Percentiles rank a stretch among this genome's conserved stretches.
phyloP scores from a whole-genome alignment of 2,329 filamentous ascomycete genomes.

The Beauveria varroae region DNA sequence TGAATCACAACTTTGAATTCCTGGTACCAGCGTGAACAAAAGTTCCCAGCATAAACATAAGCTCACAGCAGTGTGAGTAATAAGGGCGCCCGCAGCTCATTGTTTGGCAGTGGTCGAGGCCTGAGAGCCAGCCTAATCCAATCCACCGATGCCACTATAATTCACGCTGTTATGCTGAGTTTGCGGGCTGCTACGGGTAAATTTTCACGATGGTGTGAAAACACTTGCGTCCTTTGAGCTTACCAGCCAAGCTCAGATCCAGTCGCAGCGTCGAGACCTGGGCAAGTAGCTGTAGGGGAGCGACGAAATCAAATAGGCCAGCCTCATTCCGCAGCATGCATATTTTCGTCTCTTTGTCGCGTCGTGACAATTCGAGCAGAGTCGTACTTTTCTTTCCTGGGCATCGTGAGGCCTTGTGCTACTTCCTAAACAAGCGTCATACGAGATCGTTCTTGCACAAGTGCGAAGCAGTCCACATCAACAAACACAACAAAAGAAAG shows the following conservation, averaged over 20 bases:
- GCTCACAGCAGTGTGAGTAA: background rate
- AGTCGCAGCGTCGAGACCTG: background rate
- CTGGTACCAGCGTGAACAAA: slow-evolving; percentile 6
- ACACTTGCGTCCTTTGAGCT: background rate
- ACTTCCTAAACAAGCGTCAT: no score
- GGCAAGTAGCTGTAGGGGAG: no score
- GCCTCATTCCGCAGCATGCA: background rate
- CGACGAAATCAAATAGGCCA: background rate
- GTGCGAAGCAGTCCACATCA: background rate
- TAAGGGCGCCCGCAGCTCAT: no score
- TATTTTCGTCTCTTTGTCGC: background rate
- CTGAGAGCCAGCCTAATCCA: background rate
- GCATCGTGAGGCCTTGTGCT: background rate
- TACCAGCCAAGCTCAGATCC: background rate
- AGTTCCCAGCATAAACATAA: background rate
- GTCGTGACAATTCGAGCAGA: background rate
- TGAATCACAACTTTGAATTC: background rate
- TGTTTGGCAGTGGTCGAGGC: no score
- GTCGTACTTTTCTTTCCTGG: background rate
- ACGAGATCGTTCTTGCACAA: no score
- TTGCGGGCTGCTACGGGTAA: background rate
- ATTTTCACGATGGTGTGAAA: background rate
- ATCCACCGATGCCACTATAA: background rate
- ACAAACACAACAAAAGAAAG: background rate
- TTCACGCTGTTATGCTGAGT: background rate